Conservation (phyloP, 495 filamentous ascomycete species). For the Rusavskia elegans region DNA sequence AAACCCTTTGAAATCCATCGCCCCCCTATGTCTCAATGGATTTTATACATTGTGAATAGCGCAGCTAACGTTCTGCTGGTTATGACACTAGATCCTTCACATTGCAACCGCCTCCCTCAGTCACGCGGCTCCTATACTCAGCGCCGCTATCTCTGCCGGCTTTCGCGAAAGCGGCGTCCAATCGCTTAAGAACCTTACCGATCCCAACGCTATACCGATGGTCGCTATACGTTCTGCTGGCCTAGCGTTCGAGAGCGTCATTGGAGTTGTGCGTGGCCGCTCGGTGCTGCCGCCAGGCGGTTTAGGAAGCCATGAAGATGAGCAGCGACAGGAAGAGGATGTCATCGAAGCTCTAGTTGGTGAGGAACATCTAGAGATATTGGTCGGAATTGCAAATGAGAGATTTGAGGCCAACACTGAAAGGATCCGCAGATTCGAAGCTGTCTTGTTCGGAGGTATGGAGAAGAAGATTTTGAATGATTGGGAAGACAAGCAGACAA, state of each 20-base stretch:
- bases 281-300: slow-evolving; percentile 7
- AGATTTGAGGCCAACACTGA: slow-evolving; percentile 59
- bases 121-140: slow-evolving; percentile 55
- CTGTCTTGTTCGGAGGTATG: slow-evolving; percentile 20
- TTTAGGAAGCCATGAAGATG: neutral
- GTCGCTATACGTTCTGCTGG: slow-evolving; percentile 73
- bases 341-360: slow-evolving; percentile 27
- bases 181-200: slow-evolving; percentile 24
- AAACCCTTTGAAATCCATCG: too few relatives aligned
- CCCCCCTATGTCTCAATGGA: neutral
- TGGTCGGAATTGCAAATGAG: slow-evolving; percentile 57
- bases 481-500: slow-evolving; percentile 42
- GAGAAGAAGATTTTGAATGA: slow-evolving; percentile 15
- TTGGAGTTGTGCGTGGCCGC: slow-evolving; percentile 39
- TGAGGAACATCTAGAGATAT: slow-evolving; percentile 41
- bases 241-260: slow-evolving; percentile 58
- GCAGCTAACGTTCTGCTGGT: neutral
- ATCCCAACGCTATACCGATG: slow-evolving; percentile 41
- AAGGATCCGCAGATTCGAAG: slow-evolving; percentile 47
- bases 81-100: slow-evolving; percentile 57
- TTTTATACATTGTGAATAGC: neutral
- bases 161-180: slow-evolving; percentile 78
- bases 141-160: slow-evolving; percentile 60
- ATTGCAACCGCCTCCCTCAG: slow-evolving; percentile 56
- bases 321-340: slow-evolving; percentile 14